A percentile compares a stretch with the other conserved stretches of the same genome.
phyloP scores from a whole-genome alignment of 257 asterid species.

The Solanum verrucosum region DNA sequence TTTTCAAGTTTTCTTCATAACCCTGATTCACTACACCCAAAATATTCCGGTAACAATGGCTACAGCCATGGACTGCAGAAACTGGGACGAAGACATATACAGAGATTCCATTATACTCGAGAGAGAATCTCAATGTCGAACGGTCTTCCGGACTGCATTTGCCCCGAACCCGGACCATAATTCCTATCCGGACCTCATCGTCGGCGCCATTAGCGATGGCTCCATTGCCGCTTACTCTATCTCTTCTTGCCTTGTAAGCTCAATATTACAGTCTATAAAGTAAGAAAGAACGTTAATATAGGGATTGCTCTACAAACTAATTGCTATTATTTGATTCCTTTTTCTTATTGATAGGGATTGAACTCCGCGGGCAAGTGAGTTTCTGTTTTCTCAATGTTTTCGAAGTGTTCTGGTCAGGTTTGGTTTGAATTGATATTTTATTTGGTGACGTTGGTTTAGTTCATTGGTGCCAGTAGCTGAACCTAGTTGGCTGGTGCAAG shows the following conservation, averaged over 20 bases:
- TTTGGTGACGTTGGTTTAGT: conserved; percentile 31
- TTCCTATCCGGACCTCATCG: conserved; percentile 54
- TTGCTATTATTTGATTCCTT: background rate
- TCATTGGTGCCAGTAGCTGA: conserved; percentile 45
- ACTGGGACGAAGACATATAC: conserved; percentile 79
- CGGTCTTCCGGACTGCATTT: conserved; percentile 80
- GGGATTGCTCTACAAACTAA: background rate
- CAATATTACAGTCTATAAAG: background rate
- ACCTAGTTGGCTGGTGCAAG: conserved; percentile 54
- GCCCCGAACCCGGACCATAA: conserved; percentile 48
- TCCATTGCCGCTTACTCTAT: conserved; percentile 66
- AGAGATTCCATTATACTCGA: conserved; percentile 56
- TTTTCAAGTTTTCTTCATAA: background rate
- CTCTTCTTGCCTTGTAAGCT: conserved; percentile 58
- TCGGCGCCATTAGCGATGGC: conserved; percentile 83
- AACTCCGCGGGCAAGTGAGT: background rate
- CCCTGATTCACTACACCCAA: background rate
- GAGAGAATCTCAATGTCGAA: conserved; percentile 49
- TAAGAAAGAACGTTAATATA: background rate
- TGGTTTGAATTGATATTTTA: background rate
- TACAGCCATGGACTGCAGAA: conserved; percentile 56
- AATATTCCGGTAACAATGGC: background rate
- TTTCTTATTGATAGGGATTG: background rate
- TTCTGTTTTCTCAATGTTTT: conserved; percentile 23
- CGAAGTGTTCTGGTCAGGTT: conserved; percentile 40